A percentile compares a stretch with the other conserved stretches of the same genome.
Evolutionary conservation across 2,329 filamentous ascomycete species (phyloP).

Genomic region (Penicillium fuscoglaucum): DNA sequence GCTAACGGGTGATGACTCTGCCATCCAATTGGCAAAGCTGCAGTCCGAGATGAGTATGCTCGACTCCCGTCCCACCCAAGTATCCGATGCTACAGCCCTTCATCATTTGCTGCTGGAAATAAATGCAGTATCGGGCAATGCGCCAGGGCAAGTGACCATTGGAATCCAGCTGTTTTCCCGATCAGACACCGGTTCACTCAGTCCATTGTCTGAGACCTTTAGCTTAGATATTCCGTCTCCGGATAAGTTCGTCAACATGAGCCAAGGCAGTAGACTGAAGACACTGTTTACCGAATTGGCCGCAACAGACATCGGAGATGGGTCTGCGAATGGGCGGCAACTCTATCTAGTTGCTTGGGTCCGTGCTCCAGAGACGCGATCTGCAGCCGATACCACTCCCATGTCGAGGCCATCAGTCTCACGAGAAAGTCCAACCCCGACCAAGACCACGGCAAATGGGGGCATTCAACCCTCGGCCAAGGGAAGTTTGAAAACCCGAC

Average conservation of each 20-base stretch:
- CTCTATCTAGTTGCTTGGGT: conserved; percentile 84
- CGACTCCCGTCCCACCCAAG: conserved; percentile 71
- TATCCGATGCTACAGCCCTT: conserved; percentile 66
- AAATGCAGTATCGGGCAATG: conserved; percentile 74
- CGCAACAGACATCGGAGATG: conserved; percentile 69
- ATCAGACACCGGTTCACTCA: conserved; percentile 61
- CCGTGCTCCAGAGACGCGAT: conserved; percentile 57
- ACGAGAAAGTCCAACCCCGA: conserved; percentile 34
- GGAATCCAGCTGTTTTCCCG: conserved; percentile 77
- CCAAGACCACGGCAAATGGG: conserved; percentile 27
- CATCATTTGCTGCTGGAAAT: conserved; percentile 84
- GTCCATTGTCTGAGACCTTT: conserved; percentile 79
- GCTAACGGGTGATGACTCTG: conserved; percentile 87
- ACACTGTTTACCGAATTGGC: conserved; percentile 87
- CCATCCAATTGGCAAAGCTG: conserved; percentile 83
- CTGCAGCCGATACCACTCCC: conserved; percentile 24
- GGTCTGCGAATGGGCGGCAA: conserved; percentile 63
- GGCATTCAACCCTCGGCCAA: conserved; percentile 36
- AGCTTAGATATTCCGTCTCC: conserved; percentile 73
- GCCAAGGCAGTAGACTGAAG: conserved; percentile 68
- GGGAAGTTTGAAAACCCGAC: conserved; percentile 41
- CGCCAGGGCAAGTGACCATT: conserved; percentile 72
- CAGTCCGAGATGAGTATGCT: conserved; percentile 96
- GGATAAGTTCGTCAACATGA: conserved; percentile 66
- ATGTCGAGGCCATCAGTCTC: conserved; percentile 36